A percentile compares a stretch with the other conserved stretches of the same genome.
Evolutionary conservation across 2,329 filamentous ascomycete species (phyloP).

Genomic region (Alternaria metachromatica): DNA sequence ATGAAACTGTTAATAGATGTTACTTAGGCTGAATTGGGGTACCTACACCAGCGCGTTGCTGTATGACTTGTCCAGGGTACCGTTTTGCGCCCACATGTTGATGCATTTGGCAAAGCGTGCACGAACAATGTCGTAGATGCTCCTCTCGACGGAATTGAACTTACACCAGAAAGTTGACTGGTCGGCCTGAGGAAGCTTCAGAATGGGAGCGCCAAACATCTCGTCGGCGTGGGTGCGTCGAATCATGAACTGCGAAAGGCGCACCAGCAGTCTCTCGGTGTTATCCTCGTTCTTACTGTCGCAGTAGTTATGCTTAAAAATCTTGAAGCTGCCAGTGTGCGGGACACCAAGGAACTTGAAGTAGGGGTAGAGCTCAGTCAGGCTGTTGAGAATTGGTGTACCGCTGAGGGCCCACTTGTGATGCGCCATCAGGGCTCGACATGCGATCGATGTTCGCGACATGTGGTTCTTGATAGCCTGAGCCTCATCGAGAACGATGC

Average conservation of each 20-base stretch:
- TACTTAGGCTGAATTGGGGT: too few relatives aligned
- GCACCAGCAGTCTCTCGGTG: slow-evolving; percentile 44
- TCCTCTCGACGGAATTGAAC: slow-evolving; percentile 60
- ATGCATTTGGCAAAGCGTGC: slow-evolving; percentile 53
- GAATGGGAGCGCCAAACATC: slow-evolving; percentile 61
- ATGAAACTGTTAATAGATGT: too few relatives aligned
- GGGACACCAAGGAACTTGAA: slow-evolving; percentile 55
- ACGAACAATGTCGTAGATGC: slow-evolving; percentile 61
- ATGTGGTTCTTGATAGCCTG: slow-evolving; percentile 62
- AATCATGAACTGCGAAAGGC: slow-evolving; percentile 58
- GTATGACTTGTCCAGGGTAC: slow-evolving; percentile 43
- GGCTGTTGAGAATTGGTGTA: slow-evolving; percentile 50
- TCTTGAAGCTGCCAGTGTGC: slow-evolving; percentile 48
- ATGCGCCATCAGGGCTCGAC: slow-evolving; percentile 48
- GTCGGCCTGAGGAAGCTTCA: slow-evolving; percentile 60
- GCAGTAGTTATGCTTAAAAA: slow-evolving; percentile 56
- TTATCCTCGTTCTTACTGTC: slow-evolving; percentile 37
- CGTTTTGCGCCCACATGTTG: slow-evolving; percentile 40
- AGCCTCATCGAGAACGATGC: slow-evolving; percentile 65
- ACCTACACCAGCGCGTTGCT: slow-evolving; percentile 50
- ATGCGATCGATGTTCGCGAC: slow-evolving; percentile 53
- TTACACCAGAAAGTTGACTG: slow-evolving; percentile 53
- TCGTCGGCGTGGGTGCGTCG: slow-evolving; percentile 61
- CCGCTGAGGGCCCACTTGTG: slow-evolving; percentile 55
- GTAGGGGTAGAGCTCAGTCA: slow-evolving; percentile 47